Conservation (phyloP, 345 rosid genomes). For the Arabidopsis thaliana region DNA sequence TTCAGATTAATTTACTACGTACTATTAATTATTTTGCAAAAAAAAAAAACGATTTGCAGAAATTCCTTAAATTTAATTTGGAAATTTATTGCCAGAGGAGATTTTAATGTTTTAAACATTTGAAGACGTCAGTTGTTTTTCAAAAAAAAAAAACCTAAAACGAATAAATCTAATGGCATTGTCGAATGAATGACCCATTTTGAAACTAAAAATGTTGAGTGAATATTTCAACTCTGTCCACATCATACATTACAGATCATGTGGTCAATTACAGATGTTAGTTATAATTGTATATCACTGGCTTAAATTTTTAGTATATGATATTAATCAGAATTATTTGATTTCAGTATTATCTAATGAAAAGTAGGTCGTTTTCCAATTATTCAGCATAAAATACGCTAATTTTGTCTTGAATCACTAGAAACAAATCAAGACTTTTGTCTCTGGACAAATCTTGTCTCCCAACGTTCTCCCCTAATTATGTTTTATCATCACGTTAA, state of each 20-base stretch:
- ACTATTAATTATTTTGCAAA: neutral
- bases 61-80: neutral
- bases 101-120: neutral
- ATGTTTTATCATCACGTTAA: neutral
- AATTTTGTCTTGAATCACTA: conserved; percentile 29
- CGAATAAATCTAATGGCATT: conserved; percentile 2
- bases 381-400: conserved; percentile 20
- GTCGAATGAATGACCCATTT: neutral
- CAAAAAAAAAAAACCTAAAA: neutral
- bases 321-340: neutral
- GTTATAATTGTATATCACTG: conserved; percentile 26
- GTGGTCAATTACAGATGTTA: conserved; percentile 30
- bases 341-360: neutral
- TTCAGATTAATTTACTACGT: neutral
- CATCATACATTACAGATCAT: conserved; percentile 31
- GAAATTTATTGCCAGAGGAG: neutral
- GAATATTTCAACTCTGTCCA: conserved; percentile 3
- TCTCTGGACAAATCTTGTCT: conserved; percentile 34
- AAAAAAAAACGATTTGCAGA: neutral
- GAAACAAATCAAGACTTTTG: conserved; percentile 39
- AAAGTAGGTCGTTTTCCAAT: conserved; percentile 1
- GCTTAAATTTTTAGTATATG: neutral
- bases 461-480: conserved; percentile 1
- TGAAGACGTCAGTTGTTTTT: neutral
- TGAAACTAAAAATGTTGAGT: conserved; percentile 8